phyloP scores from a whole-genome alignment of 805 yeast genomes.

The Monosporozyma yasuniensis region DNA sequence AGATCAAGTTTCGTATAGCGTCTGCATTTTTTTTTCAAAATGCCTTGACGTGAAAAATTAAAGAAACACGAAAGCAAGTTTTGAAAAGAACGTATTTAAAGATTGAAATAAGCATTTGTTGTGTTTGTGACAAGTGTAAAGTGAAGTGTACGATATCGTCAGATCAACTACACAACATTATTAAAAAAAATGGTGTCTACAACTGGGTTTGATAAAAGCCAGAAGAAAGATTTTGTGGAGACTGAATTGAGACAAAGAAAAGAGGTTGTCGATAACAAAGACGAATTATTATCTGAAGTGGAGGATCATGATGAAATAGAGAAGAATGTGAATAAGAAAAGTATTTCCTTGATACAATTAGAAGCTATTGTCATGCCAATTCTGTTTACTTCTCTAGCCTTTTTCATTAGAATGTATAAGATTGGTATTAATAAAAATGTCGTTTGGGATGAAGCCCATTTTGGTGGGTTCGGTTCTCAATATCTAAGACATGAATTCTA shows the following conservation, averaged over 20 bases:
- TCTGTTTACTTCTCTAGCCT: slow-evolving; percentile 37
- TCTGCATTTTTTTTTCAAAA: not conserved
- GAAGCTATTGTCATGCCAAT: slow-evolving; percentile 37
- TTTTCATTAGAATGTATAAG: slow-evolving; percentile 49
- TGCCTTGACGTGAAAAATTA: not conserved
- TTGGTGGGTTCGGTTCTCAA: slow-evolving; percentile 78
- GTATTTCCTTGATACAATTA: slow-evolving; percentile 5
- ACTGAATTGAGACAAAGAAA: slow-evolving; percentile 1
- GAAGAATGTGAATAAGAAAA: slow-evolving; percentile 3
- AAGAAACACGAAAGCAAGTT: not conserved
- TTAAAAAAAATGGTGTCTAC: not conserved
- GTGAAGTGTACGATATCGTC: not conserved
- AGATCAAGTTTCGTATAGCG: not conserved
- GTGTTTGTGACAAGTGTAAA: too few species aligned
- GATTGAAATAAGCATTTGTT: too few species aligned
- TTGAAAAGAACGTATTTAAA: not conserved
- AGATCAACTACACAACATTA: not conserved
- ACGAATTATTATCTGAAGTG: slow-evolving; percentile 1
- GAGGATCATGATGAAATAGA: not conserved
- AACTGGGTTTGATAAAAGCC: not conserved
- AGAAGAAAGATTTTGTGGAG: not conserved
- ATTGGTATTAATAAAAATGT: slow-evolving; percentile 51
- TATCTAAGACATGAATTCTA: slow-evolving; percentile 72
- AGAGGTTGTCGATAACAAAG: not conserved
- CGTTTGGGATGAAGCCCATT: slow-evolving; percentile 88